These are phyloP conservation scores for Debaryomyces fabryi DNA, from an alignment of 1,139 yeast species.

Conservation along the genomic window DNA sequence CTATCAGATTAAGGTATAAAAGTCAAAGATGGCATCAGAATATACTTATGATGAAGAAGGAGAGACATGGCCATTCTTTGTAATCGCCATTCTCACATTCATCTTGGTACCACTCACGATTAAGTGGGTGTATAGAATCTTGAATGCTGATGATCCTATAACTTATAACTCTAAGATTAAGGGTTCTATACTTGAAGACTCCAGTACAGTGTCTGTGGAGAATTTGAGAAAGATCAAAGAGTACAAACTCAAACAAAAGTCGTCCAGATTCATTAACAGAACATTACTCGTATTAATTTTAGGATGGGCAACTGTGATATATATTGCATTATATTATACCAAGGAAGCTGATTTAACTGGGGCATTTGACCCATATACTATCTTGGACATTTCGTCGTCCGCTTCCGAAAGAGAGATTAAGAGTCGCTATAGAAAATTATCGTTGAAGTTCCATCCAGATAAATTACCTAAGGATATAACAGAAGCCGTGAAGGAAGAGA, in stretches of 20 bases:
- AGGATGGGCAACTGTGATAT: conserved; percentile 71
- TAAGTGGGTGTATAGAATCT: conserved; percentile 38
- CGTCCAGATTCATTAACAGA: conserved; percentile 46
- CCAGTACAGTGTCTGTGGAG: conserved; percentile 38
- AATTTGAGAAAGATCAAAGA: conserved; percentile 44
- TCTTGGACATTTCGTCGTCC: conserved; percentile 71
- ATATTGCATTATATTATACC: conserved; percentile 51
- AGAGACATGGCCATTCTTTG: conserved; percentile 95
- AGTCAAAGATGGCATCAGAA: conserved; percentile 35
- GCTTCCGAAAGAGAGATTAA: conserved; percentile 79
- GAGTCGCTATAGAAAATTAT: conserved; percentile 80
- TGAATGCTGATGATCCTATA: conserved; percentile 25
- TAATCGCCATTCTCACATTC: conserved; percentile 65
- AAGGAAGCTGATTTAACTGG: conserved; percentile 47
- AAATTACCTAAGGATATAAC: conserved; percentile 74
- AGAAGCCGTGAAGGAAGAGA: conserved; percentile 53
- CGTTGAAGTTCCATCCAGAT: conserved; percentile 92
- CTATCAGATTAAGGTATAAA: background rate
- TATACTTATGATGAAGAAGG: conserved; percentile 87
- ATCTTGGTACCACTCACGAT: conserved; percentile 73
- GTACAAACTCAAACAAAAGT: conserved; percentile 41
- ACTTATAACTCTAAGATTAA: conserved; percentile 26
- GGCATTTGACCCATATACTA: conserved; percentile 87
- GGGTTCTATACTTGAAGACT: conserved; percentile 38
- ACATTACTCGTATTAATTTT: conserved; percentile 48